phyloP scores from a whole-genome alignment of 768 basidiomycete species.

The Suillus hirtellus region DNA sequence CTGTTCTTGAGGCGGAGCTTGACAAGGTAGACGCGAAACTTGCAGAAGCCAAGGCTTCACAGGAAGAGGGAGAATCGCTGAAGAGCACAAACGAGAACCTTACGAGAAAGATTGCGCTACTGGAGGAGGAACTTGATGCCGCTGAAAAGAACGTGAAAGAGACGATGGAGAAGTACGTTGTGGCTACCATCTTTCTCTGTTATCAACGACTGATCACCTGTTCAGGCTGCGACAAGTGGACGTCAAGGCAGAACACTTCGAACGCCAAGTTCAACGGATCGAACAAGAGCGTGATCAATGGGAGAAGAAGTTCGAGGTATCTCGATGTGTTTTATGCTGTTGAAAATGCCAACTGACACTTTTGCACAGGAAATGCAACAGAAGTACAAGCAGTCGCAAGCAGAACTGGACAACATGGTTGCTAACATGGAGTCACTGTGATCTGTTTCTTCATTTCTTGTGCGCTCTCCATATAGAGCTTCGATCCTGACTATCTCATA shows the following conservation, averaged over 20 bases:
- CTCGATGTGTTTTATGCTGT: background rate
- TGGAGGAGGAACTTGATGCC: conserved; percentile 94
- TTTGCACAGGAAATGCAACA: conserved; percentile 58
- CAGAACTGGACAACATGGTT: conserved; percentile 83
- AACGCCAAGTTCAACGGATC: conserved; percentile 81
- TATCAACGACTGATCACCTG: conserved; percentile 21
- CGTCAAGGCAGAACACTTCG: conserved; percentile 98
- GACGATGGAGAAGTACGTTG: conserved; percentile 89
- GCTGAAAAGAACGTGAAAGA: conserved; percentile 98
- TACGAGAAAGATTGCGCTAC: conserved; percentile 78
- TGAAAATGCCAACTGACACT: conserved; percentile 8
- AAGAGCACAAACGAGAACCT: conserved; percentile 75
- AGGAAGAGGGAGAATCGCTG: conserved; percentile 67
- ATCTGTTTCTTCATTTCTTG: conserved; percentile 22
- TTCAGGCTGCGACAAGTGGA: conserved; percentile 91
- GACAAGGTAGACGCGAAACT: conserved; percentile 73
- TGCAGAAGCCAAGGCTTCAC: conserved; percentile 59
- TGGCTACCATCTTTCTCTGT: conserved; percentile 12
- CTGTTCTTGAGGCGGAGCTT: conserved; percentile 62
- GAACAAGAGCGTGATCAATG: conserved; percentile 91
- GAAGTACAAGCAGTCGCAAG: conserved; percentile 74
- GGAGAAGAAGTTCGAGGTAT: conserved; percentile 95
- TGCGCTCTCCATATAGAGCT: conserved; percentile 8
- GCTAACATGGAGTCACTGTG: conserved; percentile 70
- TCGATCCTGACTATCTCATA: background rate